phyloP scores from a whole-genome alignment of 2,329 filamentous ascomycete species.

The Botrytis elliptica region DNA sequence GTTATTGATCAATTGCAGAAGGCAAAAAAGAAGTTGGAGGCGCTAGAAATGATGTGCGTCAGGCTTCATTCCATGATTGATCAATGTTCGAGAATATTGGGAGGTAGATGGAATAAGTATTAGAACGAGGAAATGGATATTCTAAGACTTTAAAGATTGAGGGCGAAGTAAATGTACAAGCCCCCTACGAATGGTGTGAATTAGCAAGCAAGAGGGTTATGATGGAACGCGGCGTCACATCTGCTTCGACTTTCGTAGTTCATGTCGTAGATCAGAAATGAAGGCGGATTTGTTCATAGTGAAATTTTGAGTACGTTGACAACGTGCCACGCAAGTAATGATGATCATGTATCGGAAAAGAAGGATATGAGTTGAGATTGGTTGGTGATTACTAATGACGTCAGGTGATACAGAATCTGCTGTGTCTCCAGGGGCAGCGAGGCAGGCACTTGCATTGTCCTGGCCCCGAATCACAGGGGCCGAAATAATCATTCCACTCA shows the following conservation, averaged over 20 bases:
- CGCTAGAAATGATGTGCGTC: background rate
- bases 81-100: background rate
- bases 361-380: background rate
- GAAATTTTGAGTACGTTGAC: background rate
- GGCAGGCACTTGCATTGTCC: background rate
- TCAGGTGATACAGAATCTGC: background rate
- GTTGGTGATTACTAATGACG: background rate
- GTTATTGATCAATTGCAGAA: background rate
- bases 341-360: background rate
- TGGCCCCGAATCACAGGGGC: background rate
- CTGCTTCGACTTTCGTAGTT: background rate
- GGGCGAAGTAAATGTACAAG: background rate
- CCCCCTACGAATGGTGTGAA: background rate
- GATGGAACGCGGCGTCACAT: background rate
- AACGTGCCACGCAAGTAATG: background rate
- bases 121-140: background rate
- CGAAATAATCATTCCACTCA: background rate
- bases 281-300: background rate
- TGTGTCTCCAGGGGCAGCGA: background rate
- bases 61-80: background rate
- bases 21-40: no score
- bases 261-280: background rate
- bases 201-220: background rate
- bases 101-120: background rate
- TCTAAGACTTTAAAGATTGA: background rate